Evolutionary conservation across 1,284 basidiomycete genomes (phyloP).

Genomic region (Ustilago lituana): DNA sequence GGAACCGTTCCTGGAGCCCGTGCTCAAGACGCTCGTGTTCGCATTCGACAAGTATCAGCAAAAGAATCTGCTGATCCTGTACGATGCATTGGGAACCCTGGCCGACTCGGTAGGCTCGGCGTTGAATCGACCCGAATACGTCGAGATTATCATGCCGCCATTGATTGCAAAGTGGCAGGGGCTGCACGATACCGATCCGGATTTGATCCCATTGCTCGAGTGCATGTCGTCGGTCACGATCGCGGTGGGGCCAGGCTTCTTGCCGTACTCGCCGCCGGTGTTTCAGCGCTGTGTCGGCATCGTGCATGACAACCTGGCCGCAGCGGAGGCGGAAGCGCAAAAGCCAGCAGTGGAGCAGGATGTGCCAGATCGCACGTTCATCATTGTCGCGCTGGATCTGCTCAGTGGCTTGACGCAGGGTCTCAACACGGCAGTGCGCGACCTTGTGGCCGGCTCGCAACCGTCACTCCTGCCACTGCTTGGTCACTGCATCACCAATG

Average conservation of each 20-base stretch:
- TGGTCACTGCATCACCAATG: constrained; percentile 72
- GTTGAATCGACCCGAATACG: constrained; percentile 83
- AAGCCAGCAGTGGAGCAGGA: constrained; percentile 72
- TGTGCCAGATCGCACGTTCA: constrained; percentile 67
- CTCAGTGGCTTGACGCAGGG: constrained; percentile 96
- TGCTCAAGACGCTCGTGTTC: constrained; percentile 90
- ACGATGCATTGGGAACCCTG: constrained; percentile 96
- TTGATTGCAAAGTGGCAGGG: constrained; percentile 88
- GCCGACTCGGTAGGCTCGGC: constrained; percentile 94
- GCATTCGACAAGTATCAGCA: constrained; percentile 99
- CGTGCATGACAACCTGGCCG: constrained; percentile 83
- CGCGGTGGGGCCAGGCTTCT: constrained; percentile 90
- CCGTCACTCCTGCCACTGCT: constrained; percentile 62
- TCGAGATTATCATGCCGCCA: constrained; percentile 96
- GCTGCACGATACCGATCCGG: constrained; percentile 87
- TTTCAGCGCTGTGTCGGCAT: constrained; percentile 91
- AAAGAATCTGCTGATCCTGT: constrained; percentile 98
- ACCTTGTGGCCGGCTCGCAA: constrained; percentile 56
- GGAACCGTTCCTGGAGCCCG: constrained; percentile 91
- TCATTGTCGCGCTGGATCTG: constrained; percentile 95
- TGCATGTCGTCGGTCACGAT: constrained; percentile 98
- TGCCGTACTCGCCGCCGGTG: constrained; percentile 87
- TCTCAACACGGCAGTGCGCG: constrained; percentile 73
- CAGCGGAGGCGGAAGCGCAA: constrained; percentile 81
- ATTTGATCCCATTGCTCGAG: constrained; percentile 87